phyloP scores from a whole-genome alignment of 163 green algal genomes.

The Chlorella variabilis region DNA sequence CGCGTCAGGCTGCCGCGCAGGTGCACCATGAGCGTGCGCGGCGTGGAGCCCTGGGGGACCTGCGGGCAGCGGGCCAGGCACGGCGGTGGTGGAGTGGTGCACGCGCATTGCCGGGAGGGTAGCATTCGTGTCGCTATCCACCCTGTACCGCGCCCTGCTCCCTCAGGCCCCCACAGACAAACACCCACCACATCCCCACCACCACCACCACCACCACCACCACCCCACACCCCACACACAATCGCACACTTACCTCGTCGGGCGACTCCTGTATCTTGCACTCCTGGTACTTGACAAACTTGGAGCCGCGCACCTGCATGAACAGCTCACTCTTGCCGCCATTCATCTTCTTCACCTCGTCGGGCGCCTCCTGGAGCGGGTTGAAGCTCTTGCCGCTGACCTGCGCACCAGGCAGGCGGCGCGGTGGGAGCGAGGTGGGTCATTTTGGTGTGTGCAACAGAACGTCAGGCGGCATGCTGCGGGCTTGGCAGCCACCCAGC shows the following conservation, averaged over 20 bases:
- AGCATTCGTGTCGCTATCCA: too few species aligned
- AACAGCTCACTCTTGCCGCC: slow-evolving; percentile 44
- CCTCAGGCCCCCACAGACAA: background rate
- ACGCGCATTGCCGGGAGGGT: too few species aligned
- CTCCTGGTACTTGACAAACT: slow-evolving; percentile 97
- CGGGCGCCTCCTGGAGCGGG: slow-evolving; percentile 63
- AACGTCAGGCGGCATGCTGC: too few species aligned
- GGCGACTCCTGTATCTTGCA: slow-evolving; percentile 84
- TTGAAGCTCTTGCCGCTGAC: slow-evolving; percentile 84
- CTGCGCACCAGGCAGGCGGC: slow-evolving; percentile 25
- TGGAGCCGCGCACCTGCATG: slow-evolving; percentile 75
- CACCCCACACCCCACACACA: background rate
- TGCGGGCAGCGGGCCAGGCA: slow-evolving; percentile 49
- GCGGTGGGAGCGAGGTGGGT: too few species aligned
- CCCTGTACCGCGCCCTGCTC: background rate
- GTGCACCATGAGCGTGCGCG: slow-evolving; percentile 90
- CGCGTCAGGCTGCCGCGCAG: slow-evolving; percentile 90
- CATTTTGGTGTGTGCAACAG: too few species aligned
- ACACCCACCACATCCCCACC: too few species aligned
- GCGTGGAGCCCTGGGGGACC: slow-evolving; percentile 94
- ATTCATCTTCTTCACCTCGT: slow-evolving; percentile 39
- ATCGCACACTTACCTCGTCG: slow-evolving; percentile 61
- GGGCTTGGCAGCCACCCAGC: too few species aligned
- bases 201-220: background rate
- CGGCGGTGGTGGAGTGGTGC: too few species aligned